A percentile compares a stretch with the other conserved stretches of the same genome.
Conservation (phyloP, 768 basidiomycete species). For the Rhodotorula taiwanensis region DNA sequence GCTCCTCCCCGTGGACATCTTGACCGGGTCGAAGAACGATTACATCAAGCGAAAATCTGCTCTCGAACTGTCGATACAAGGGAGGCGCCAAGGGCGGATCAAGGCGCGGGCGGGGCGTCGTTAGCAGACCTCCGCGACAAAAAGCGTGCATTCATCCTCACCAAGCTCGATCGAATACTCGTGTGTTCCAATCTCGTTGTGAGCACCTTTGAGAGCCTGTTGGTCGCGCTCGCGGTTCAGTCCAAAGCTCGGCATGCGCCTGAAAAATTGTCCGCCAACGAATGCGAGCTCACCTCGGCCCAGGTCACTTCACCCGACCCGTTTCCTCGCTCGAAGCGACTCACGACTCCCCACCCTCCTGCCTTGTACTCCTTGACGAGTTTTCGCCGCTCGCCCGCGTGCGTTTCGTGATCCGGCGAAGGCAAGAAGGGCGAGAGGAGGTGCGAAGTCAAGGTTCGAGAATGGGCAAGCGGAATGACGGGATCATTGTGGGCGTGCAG, state of each 20-base stretch:
- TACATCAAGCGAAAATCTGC: too few relatives aligned
- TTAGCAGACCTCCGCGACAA: not conserved
- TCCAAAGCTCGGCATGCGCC: not conserved
- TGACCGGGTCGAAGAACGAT: too few relatives aligned
- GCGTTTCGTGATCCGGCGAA: not conserved
- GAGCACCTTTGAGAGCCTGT: slow-evolving; percentile 9
- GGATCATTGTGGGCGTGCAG: slow-evolving; percentile 34
- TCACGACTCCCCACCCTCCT: slow-evolving; percentile 27
- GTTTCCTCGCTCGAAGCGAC: slow-evolving; percentile 11
- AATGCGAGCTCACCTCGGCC: slow-evolving; percentile 33
- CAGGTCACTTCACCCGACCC: slow-evolving; percentile 21
- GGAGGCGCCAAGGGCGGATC: too few relatives aligned
- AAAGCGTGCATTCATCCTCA: not conserved
- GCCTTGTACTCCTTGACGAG: slow-evolving; percentile 5
- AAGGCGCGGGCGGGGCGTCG: too few relatives aligned
- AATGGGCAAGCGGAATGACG: slow-evolving; percentile 27
- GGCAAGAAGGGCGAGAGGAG: slow-evolving; percentile 14
- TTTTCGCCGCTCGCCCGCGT: not conserved
- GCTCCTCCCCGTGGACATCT: too few relatives aligned
- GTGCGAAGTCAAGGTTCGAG: slow-evolving; percentile 1
- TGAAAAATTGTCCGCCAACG: too few relatives aligned
- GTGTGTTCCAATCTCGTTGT: slow-evolving; percentile 21
- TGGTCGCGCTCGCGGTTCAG: not conserved
- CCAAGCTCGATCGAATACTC: slow-evolving; percentile 13
- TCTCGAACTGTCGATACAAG: too few relatives aligned